Base-by-base conservation (phyloP, 1,284 basidiomycete species). In the Apiotrichum brassicae region DNA sequence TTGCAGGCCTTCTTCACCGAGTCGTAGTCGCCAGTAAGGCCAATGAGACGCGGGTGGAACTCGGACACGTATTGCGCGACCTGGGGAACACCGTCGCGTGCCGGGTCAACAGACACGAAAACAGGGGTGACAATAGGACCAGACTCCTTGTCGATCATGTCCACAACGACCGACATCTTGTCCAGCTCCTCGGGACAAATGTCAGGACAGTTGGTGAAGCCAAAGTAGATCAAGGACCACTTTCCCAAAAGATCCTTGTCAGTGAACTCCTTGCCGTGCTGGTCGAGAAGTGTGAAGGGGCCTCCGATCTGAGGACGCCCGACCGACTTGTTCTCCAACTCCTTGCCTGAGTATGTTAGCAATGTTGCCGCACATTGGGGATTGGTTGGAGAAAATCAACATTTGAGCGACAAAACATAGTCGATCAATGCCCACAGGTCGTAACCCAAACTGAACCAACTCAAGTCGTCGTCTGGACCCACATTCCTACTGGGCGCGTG, bases 151-250 rank as follows among this genome's bases (percentile, higher is more conserved):
- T 89, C 88, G 84, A 75, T 48, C 47, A 50, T 75, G 35, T 86
- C 78, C 28, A 97, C 80, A n/a, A 93, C 85, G 1, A 76, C 78
- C 19, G 85, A 83, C 79, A 97, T 85, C 77, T 98, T 98, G 78
- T 98, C 94, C 26, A 99, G 79, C 75, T 98, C 94, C 56, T 95
- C 90, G 2, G 94, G 94, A 70, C 94, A 99, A 54, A 99, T 97
- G 73, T 99, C 95, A 4, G 94, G 95, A 71, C 92, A 95, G 73
- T 95, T 92, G 26, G 91, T 92, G 76, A 95, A 95, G 13, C 92
- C 92, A 73, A 97, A 97, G 76, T 98, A 98, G 49, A 98, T 84
- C 57, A 98, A 76, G 33, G 80, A 87, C 75, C 79, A 80, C 78
- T 89, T 84, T 50, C 88, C 90, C 23, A 86, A 73, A 45, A 98